phyloP scores from a whole-genome alignment of 768 basidiomycete species.

The Fomitopsis serialis region DNA sequence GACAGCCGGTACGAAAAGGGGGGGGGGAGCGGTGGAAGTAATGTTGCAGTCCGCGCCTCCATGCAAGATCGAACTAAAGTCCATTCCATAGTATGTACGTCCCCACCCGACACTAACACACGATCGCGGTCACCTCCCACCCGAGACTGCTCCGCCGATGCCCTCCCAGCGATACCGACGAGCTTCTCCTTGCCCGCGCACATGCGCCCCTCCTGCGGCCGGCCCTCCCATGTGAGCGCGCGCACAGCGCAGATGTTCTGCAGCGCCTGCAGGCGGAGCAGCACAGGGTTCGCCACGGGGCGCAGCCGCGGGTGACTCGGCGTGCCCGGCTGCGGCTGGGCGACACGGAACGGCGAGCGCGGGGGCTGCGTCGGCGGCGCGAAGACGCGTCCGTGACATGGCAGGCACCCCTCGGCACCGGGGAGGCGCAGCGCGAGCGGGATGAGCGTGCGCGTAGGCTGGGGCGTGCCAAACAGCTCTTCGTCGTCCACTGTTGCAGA shows the following conservation, averaged over 20 bases:
- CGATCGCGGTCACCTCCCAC: slow-evolving; percentile 26
- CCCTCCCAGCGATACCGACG: slow-evolving; percentile 59
- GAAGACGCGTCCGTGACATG: slow-evolving; percentile 15
- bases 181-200: slow-evolving; percentile 55
- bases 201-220: slow-evolving; percentile 42
- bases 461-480: background rate
- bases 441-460: slow-evolving; percentile 15
- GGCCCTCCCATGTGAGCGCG: slow-evolving; percentile 30
- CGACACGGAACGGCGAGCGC: slow-evolving; percentile 38
- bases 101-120: background rate
- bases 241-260: slow-evolving; percentile 40
- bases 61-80: background rate
- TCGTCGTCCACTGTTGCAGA: slow-evolving; percentile 1
- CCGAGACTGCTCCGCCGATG: slow-evolving; percentile 48
- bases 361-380: slow-evolving; percentile 34
- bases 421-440: slow-evolving; percentile 22
- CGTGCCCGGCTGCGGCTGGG: slow-evolving; percentile 12
- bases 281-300: slow-evolving; percentile 54
- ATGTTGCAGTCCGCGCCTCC: background rate
- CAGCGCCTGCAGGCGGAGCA: slow-evolving; percentile 55
- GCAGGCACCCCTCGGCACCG: slow-evolving; percentile 28
- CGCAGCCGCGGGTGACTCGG: slow-evolving; percentile 42
- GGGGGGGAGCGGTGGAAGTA: background rate
- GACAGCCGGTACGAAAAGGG: background rate
- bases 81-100: background rate